Evolutionary conservation across 306 rosid genomes (phyloP), one percentile per base, ranked within the genome.

Genomic region (Castanea crenata): DNA sequence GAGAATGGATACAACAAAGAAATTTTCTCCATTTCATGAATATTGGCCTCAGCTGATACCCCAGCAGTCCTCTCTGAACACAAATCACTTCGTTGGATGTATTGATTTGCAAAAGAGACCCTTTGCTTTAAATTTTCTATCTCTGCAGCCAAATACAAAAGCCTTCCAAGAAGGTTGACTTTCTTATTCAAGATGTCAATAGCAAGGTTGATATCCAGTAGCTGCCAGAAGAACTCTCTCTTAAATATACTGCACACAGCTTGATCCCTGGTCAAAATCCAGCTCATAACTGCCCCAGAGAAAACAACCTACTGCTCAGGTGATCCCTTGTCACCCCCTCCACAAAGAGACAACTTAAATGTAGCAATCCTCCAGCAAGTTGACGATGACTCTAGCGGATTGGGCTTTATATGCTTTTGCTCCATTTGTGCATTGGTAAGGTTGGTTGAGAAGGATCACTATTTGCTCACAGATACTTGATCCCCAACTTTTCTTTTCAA

Each of bases 401-500:
- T 56, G 82, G 59, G 51, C 71, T 29, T 68, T 44, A 80, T 23
- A 51, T 49, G 54, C 76, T 27, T 54, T 44, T 21, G 78, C 74
- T 80, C 81, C 72, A 35, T 3, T 14, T 54, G 56, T 64, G 34
- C 68, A n/a, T n/a, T 13, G 74, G 54, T 72, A 78, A 81, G 25
- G 75, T 63, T 55, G 76, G 85, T 57, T 32, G 68, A 41, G 61
- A 75, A 80, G 84, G 54, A 80, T 88, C 75, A 3, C 23, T 52
- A 81, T 79, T 63, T 77, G 57, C 82, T 77, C 12, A 83, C 12
- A 35, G 89, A 77, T 31, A 63, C 76, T 76, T 79, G 88, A 80
- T 86, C 76, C 75, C 65, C 76, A 3, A 46, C 57, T 82, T 82
- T 78, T 79, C 91, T 82, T 70, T 55, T 90, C 80, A 92, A 83